A percentile compares a stretch with the other conserved stretches of the same genome.
Conservation (phyloP, 2,329 filamentous ascomycete species). For the Dactylellina cionopaga region DNA sequence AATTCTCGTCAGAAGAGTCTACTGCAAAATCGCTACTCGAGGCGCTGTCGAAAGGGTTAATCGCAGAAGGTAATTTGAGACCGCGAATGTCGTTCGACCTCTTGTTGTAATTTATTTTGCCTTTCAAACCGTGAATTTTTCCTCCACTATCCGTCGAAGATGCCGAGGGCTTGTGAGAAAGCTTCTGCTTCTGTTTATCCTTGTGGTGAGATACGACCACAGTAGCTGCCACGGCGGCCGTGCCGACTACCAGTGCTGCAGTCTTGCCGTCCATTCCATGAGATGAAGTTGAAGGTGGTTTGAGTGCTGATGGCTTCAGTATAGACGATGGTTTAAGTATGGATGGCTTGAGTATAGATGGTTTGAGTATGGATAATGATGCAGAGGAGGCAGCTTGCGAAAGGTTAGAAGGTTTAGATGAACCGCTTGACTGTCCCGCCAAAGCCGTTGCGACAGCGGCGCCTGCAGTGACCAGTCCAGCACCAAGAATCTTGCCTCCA, state of each 20-base stretch:
- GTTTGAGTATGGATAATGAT: too few species aligned
- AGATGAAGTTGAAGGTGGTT: slow-evolving; percentile 30
- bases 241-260: slow-evolving; percentile 32
- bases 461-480: slow-evolving; percentile 28
- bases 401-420: slow-evolving; percentile 20
- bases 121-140: slow-evolving; percentile 44
- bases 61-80: slow-evolving; percentile 23
- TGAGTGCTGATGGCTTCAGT: too few species aligned
- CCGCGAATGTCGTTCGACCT: slow-evolving; percentile 45
- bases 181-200: slow-evolving; percentile 43
- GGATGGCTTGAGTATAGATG: too few species aligned
- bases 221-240: slow-evolving; percentile 28
- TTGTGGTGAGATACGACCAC: slow-evolving; percentile 33
- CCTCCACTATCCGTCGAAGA: slow-evolving; percentile 34
- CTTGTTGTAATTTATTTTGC: slow-evolving; percentile 35
- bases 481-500: slow-evolving; percentile 41
- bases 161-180: slow-evolving; percentile 20
- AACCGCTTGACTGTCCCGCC: slow-evolving; percentile 32
- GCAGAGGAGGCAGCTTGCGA: slow-evolving; percentile 3
- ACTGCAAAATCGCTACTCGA: slow-evolving; percentile 41
- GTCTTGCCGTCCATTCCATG: slow-evolving; percentile 43
- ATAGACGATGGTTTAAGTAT: too few species aligned
- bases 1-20: slow-evolving; percentile 13
- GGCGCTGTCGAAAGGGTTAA: slow-evolving; percentile 42
- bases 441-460: slow-evolving; percentile 37